Evolutionary conservation across 2,329 filamentous ascomycete species (phyloP).

Genomic region (Colletotrichum sp.): DNA sequence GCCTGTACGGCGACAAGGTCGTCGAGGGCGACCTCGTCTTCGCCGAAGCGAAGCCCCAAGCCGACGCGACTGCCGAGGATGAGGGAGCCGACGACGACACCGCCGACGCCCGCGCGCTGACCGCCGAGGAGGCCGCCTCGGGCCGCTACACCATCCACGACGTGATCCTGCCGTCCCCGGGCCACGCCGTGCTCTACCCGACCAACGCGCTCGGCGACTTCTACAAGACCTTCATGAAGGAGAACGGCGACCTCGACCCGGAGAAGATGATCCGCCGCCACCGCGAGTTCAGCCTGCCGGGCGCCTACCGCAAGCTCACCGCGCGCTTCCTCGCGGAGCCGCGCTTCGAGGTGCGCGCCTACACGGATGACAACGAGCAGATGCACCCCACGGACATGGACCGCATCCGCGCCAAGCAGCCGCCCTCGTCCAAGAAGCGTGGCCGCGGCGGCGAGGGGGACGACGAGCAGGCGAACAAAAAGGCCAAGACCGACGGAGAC

Average conservation of each 20-base stretch:
- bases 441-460: slow-evolving; percentile 18
- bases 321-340: slow-evolving; percentile 68
- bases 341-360: slow-evolving; percentile 72
- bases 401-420: slow-evolving; percentile 53
- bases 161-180: slow-evolving; percentile 89
- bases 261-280: slow-evolving; percentile 85
- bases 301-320: slow-evolving; percentile 86
- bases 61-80: slow-evolving; percentile 62
- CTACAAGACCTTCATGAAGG: slow-evolving; percentile 86
- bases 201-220: slow-evolving; percentile 81
- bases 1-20: slow-evolving; percentile 73
- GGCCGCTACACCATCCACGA: slow-evolving; percentile 85
- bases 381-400: slow-evolving; percentile 90
- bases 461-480: slow-evolving; percentile 24
- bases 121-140: slow-evolving; percentile 76
- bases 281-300: slow-evolving; percentile 87
- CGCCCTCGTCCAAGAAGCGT: slow-evolving; percentile 15
- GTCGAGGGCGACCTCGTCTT: slow-evolving; percentile 87
- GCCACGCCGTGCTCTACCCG: slow-evolving; percentile 89
- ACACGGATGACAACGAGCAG: slow-evolving; percentile 76
- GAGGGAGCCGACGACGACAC: slow-evolving; percentile 58
- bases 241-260: slow-evolving; percentile 81
- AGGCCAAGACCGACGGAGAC: slow-evolving; percentile 15
- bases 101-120: slow-evolving; percentile 71
- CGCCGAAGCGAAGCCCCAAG: slow-evolving; percentile 36